Base-by-base conservation (phyloP, 306 rosid species). In the Carpinus viminea region DNA sequence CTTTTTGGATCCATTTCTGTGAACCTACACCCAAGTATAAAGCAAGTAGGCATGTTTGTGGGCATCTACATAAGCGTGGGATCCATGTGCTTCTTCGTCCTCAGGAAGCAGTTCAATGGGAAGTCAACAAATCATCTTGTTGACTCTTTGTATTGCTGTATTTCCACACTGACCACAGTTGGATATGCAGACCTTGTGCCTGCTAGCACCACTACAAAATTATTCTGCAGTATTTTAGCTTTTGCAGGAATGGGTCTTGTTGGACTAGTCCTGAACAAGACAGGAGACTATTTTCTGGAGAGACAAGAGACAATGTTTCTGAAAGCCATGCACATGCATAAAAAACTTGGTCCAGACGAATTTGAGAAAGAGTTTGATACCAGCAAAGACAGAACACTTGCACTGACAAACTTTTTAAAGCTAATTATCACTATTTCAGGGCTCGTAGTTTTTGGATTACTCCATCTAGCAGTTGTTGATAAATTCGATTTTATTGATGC, bases 111-210 rank as follows among this genome's bases (percentile, higher is more conserved):
- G 24, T 12, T 68, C 51, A 68, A 68, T 16, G 72, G 72, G 51
- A 68, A 41, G 28, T 41, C 48, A n/a, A 68, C 72, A 68, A 68
- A 68, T 68, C 3, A 16, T 9, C 72, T 68, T 68, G 20, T 68
- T n/a, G 72, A 68, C 24, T 9, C 51, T 18, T 18, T 68, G 5
- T 68, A 68, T 45, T 9, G 8, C 15, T 2, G 21, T n/a, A 48
- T 38, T 43, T 68, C 72, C 9, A 43, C 48, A 10, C 12, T 68
- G 51, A 41, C 72, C 72, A 68, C 72, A 43, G 21, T 68, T 41
- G 72, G 72, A n/a, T 38, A 68, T 68, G 51, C 28, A 45, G 72
- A 68, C 51, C 72, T 68, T 68, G 72, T 41, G 26, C 72, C 72
- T 41, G 51, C 41, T 15, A 68, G 15, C 24, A 8, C 3, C 51